Conservation (phyloP, 2,329 filamentous ascomycete species). For the Penicillium italicum region DNA sequence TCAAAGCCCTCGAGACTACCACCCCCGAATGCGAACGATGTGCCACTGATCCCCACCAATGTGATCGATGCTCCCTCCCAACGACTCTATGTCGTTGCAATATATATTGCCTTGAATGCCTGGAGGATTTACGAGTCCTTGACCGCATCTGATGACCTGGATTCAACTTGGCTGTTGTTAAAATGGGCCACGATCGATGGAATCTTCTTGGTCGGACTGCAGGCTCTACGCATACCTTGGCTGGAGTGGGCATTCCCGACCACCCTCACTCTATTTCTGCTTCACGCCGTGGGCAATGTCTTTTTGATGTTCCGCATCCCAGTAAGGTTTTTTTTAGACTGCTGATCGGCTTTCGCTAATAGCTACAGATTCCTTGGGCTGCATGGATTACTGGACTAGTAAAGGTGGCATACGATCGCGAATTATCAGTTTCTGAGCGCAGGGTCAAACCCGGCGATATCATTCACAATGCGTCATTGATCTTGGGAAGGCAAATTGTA, state of each 20-base stretch:
- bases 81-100: slow-evolving; percentile 76
- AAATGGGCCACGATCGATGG: slow-evolving; percentile 93
- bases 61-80: slow-evolving; percentile 88
- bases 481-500: slow-evolving; percentile 94
- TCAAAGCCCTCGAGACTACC: slow-evolving; percentile 17
- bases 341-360: not conserved
- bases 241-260: slow-evolving; percentile 80
- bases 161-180: slow-evolving; percentile 84
- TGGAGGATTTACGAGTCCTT: slow-evolving; percentile 89
- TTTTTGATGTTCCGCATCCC: slow-evolving; percentile 92
- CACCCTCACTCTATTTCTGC: slow-evolving; percentile 66
- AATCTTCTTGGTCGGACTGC: slow-evolving; percentile 79
- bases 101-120: slow-evolving; percentile 71
- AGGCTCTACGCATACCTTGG: slow-evolving; percentile 90
- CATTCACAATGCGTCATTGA: slow-evolving; percentile 86
- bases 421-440: slow-evolving; percentile 88
- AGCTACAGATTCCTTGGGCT: slow-evolving; percentile 64
- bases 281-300: slow-evolving; percentile 71
- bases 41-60: slow-evolving; percentile 73
- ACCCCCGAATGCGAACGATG: slow-evolving; percentile 20
- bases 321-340: slow-evolving; percentile 44
- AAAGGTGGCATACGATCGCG: slow-evolving; percentile 85
- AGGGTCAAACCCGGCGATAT: slow-evolving; percentile 85
- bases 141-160: slow-evolving; percentile 72
- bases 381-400: slow-evolving; percentile 68